Conservation (phyloP, 768 basidiomycete genomes). For the Daedalea quercina region DNA sequence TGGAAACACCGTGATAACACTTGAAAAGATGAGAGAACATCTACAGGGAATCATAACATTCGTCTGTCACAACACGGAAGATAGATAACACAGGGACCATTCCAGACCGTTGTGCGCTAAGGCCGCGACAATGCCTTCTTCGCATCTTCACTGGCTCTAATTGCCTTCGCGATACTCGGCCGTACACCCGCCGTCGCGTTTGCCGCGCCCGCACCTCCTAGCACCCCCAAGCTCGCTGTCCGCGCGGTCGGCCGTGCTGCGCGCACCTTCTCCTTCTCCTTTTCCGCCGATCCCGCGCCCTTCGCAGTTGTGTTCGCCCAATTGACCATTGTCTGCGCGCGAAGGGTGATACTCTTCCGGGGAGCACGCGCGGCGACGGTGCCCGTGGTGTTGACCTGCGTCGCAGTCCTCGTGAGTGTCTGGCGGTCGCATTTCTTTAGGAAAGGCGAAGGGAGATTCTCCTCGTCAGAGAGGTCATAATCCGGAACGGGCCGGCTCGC, state of each 20-base stretch:
- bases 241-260: conserved; percentile 3
- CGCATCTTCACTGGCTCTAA: conserved; percentile 46
- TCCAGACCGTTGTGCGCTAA: too few species aligned
- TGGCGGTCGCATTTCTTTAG: conserved; percentile 50
- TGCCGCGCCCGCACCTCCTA: conserved; percentile 8
- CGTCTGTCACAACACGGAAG: too few species aligned
- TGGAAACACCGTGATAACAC: too few species aligned
- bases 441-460: conserved; percentile 83
- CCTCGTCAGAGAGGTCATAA: conserved; percentile 73
- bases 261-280: background rate
- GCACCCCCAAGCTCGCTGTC: background rate
- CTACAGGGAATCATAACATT: too few species aligned
- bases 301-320: conserved; percentile 37
- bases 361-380: conserved; percentile 9
- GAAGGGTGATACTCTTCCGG: conserved; percentile 34
- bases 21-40: too few species aligned
- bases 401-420: conserved; percentile 13
- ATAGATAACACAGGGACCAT: too few species aligned
- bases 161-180: conserved; percentile 38
- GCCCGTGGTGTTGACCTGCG: conserved; percentile 5
- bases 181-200: conserved; percentile 24
- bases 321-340: conserved; percentile 46
- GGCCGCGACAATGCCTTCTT: conserved; percentile 30
- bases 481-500: conserved; percentile 7
- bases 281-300: conserved; percentile 15